phyloP scores from a whole-genome alignment of 306 rosid species.

The Fragaria ananassa region DNA sequence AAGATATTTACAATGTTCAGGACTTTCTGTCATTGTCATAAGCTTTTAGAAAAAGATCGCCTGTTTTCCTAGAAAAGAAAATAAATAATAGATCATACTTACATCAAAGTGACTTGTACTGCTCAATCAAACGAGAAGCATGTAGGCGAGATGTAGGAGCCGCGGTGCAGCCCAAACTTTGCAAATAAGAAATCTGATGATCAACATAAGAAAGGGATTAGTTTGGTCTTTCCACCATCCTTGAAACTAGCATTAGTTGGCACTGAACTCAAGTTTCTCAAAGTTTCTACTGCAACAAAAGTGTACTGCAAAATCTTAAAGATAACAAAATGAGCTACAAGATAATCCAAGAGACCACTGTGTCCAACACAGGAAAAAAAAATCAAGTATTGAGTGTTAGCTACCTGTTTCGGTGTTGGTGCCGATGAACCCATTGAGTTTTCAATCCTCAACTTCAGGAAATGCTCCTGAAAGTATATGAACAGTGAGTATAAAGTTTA shows the following conservation, averaged over 20 bases:
- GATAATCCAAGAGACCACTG: background rate
- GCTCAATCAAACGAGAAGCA: slow-evolving; percentile 88
- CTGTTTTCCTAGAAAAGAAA: background rate
- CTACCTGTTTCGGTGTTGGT: slow-evolving; percentile 81
- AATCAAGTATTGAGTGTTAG: slow-evolving; percentile 4
- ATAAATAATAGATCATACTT: background rate
- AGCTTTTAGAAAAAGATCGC: background rate
- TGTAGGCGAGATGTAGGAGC: slow-evolving; percentile 83
- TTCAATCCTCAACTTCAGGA: slow-evolving; percentile 70
- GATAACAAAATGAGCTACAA: background rate
- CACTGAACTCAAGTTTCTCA: background rate
- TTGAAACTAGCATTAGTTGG: slow-evolving; percentile 1
- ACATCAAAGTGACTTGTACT: slow-evolving; percentile 70
- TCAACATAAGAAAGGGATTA: background rate
- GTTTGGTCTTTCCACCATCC: background rate
- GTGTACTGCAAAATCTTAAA: background rate
- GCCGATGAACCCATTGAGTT: slow-evolving; percentile 81
- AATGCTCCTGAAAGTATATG: slow-evolving; percentile 67
- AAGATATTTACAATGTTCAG: background rate
- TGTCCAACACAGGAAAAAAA: slow-evolving; percentile 1
- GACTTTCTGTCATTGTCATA: background rate
- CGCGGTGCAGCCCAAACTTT: slow-evolving; percentile 75
- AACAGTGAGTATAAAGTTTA: background rate
- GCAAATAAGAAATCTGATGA: slow-evolving; percentile 77
- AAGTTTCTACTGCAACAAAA: background rate